These are phyloP conservation scores for Globisporangium recalcitrans DNA, from an alignment of 352 stramenopile genomes.

Conservation along the genomic window DNA sequence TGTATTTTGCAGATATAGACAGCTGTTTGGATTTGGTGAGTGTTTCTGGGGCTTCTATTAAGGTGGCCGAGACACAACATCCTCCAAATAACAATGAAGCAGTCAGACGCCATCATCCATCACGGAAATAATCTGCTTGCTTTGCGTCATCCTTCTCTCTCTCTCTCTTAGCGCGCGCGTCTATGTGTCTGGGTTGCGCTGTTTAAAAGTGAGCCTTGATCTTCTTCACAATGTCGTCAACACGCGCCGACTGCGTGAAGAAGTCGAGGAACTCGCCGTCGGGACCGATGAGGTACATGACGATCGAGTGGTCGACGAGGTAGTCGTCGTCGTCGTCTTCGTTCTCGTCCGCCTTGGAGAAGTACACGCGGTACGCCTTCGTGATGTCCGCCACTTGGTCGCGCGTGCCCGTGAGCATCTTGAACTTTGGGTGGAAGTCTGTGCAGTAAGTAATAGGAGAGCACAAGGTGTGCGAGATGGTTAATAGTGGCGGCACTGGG, in stretches of 20 bases:
- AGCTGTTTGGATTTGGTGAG: background rate
- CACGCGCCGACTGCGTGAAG: slow-evolving; percentile 96
- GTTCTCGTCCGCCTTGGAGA: slow-evolving; percentile 93
- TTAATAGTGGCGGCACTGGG: background rate
- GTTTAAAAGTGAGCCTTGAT: slow-evolving; percentile 80
- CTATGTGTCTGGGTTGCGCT: slow-evolving; percentile 4
- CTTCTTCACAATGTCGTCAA: slow-evolving; percentile 93
- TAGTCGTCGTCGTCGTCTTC: slow-evolving; percentile 98
- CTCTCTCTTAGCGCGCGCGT: background rate
- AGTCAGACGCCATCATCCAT: background rate
- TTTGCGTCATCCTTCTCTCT: background rate
- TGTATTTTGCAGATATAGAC: background rate
- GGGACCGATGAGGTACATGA: slow-evolving; percentile 97
- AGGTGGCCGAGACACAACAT: background rate
- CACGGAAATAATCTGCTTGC: background rate
- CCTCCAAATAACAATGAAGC: background rate
- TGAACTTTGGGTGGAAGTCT: slow-evolving; percentile 84
- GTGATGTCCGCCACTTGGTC: slow-evolving; percentile 95
- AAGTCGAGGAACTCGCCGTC: slow-evolving; percentile 98
- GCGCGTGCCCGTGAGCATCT: slow-evolving; percentile 90
- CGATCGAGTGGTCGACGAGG: slow-evolving; percentile 99
- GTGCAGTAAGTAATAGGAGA: no score
- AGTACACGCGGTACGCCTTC: slow-evolving; percentile 99
- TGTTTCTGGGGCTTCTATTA: slow-evolving; percentile 5
- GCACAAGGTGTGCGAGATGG: no score